Evolutionary conservation across 2,329 filamentous ascomycete species (phyloP), one percentile per base, ranked within the genome.

Genomic region (Claviceps sp.): DNA sequence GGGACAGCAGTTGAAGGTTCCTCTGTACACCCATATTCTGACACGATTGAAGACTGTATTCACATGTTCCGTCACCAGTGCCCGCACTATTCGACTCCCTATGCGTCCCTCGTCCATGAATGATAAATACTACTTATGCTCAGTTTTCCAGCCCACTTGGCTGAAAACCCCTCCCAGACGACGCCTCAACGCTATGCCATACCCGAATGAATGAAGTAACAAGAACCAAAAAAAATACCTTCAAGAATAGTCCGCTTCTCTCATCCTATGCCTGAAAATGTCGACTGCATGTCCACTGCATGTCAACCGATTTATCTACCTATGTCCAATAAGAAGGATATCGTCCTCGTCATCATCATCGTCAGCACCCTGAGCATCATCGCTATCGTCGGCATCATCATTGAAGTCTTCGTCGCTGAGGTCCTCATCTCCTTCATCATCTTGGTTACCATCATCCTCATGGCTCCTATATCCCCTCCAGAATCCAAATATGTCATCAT

Each of bases 401-500:
- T 71, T 71, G 18, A 69, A 67, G 1, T 75, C 74, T 20, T 74
- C 73, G 2, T 75, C 51, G 37, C 51, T 50, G 4, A 38, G 73
- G 6, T 74, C 72, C 7, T 64, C 69, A 3, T 70, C 70, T n/a
- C 68, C 70, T 20, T 77, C 72, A 8, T 64, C 69, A 3, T 70
- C 70, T 18, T 68, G 70, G 26, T 47, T 30, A 18, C 77, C 74
- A 2, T 74, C 72, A 2, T 72, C 70, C 34, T 54, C 42, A 42
- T 50, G 53, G 22, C 50, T 52, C 45, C 53, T 50, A 5, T 70
- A 70, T 13, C 69, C 70, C 46, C 62, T 72, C 77, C 79, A 83
- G 48, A 84, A 74, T 34, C 75, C 74, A 34, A 83, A 60, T 53
- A 83, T 75, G 52, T 80, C 79, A 8, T 74, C 72, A 18, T 77